These are phyloP conservation scores for Parietichytrium sp. DNA, from an alignment of 108 stramenopile genomes.

Conservation along the genomic window DNA sequence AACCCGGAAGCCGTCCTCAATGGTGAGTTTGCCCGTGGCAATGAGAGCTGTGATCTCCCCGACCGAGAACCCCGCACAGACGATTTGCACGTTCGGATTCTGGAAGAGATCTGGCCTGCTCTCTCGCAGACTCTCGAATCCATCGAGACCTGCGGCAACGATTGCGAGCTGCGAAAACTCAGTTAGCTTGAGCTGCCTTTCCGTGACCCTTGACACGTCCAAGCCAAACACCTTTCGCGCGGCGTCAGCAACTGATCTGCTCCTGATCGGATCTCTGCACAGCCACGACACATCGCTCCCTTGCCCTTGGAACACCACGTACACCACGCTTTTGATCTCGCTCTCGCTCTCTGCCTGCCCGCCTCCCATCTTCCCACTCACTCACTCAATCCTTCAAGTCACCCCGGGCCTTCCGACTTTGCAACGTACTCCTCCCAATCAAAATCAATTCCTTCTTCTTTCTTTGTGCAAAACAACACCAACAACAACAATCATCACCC, in stretches of 20 bases:
- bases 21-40: conserved; percentile 15
- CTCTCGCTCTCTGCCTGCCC: too few species aligned
- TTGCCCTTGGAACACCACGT: conserved; percentile 6
- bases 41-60: conserved; percentile 16
- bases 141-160: neutral
- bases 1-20: neutral
- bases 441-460: too few species aligned
- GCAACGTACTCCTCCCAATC: too few species aligned
- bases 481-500: too few species aligned
- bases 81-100: neutral
- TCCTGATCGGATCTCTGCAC: neutral
- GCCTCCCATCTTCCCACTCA: too few species aligned
- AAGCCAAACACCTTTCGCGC: neutral
- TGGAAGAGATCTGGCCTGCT: neutral
- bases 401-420: too few species aligned
- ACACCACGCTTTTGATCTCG: neutral
- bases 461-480: too few species aligned
- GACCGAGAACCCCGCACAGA: conserved; percentile 12
- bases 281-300: neutral
- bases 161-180: conserved; percentile 8
- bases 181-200: neutral
- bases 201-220: neutral
- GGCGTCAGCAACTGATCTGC: neutral
- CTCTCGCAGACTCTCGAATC: neutral
- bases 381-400: too few species aligned